A percentile compares a stretch with the other conserved stretches of the same genome.
Evolutionary conservation across 1,284 basidiomycete species (phyloP).

Genomic region (Cryptococcus deneoformans): DNA sequence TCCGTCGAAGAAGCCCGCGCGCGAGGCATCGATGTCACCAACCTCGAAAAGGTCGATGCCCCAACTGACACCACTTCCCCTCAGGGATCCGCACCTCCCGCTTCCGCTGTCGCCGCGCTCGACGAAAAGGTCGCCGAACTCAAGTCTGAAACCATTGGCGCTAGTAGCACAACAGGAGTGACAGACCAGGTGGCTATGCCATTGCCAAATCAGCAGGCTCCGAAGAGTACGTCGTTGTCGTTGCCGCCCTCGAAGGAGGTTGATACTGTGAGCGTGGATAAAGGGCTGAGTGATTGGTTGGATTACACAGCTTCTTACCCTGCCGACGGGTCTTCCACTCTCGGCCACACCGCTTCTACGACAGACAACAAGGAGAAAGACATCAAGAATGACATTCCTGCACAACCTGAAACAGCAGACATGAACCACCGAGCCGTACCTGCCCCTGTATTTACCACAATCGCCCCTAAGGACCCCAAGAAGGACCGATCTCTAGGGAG

Average conservation of each 20-base stretch:
- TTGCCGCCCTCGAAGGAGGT: neutral
- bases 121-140: constrained; percentile 38
- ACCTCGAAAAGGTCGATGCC: constrained; percentile 28
- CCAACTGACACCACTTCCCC: constrained; percentile 28
- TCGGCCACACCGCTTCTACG: neutral
- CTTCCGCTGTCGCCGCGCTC: constrained; percentile 31
- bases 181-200: constrained; percentile 9
- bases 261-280: constrained; percentile 1
- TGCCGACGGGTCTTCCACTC: constrained; percentile 14
- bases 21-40: constrained; percentile 39
- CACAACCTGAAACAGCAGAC: constrained; percentile 34
- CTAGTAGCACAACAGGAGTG: constrained; percentile 5
- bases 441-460: constrained; percentile 33
- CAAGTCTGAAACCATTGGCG: constrained; percentile 18
- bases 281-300: neutral
- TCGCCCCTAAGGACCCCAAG: constrained; percentile 27
- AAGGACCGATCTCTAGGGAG: constrained; percentile 36
- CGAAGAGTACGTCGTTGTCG: constrained; percentile 21
- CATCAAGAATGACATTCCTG: constrained; percentile 36
- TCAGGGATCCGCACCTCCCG: constrained; percentile 27
- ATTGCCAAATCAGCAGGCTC: constrained; percentile 17
- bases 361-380: constrained; percentile 17
- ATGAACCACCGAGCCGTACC: constrained; percentile 37
- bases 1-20: constrained; percentile 44
- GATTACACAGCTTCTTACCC: constrained; percentile 6